A percentile compares a stretch with the other conserved stretches of the same genome.
Evolutionary conservation across 331 rosid species (phyloP).

Genomic region (Cydonia oblonga): DNA sequence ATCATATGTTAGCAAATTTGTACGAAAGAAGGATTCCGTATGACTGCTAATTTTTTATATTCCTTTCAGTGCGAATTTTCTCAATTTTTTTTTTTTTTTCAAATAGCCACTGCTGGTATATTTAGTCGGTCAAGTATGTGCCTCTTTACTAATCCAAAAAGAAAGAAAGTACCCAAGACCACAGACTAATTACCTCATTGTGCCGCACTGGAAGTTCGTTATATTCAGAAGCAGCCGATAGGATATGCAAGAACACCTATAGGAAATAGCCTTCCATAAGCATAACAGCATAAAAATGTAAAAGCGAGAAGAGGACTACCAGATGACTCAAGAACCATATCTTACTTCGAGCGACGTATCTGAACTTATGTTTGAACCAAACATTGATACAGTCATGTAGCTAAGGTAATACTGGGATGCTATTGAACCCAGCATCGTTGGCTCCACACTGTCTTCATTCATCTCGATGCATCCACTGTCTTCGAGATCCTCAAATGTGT

Average conservation of each 20-base stretch:
- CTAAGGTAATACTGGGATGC: slow-evolving; percentile 96
- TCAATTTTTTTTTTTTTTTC: no score
- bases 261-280: background rate
- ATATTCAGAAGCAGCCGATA: slow-evolving; percentile 90
- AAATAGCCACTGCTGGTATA: background rate
- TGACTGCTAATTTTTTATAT: background rate
- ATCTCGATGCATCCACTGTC: slow-evolving; percentile 93
- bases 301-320: background rate
- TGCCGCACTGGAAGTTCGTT: slow-evolving; percentile 98
- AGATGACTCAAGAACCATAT: background rate
- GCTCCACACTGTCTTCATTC: slow-evolving; percentile 55
- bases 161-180: background rate
- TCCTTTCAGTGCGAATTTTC: background rate
- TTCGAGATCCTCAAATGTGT: slow-evolving; percentile 87
- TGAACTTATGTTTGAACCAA: slow-evolving; percentile 87
- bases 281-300: background rate
- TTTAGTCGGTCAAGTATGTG: background rate
- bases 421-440: slow-evolving; percentile 83
- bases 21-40: background rate
- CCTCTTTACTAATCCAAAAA: background rate
- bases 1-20: background rate
- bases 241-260: slow-evolving; percentile 81
- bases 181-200: slow-evolving; percentile 53
- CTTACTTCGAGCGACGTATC: slow-evolving; percentile 92
- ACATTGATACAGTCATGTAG: slow-evolving; percentile 86